phyloP scores from a whole-genome alignment of 2,329 filamentous ascomycete species.

The Trichophyton simii region DNA sequence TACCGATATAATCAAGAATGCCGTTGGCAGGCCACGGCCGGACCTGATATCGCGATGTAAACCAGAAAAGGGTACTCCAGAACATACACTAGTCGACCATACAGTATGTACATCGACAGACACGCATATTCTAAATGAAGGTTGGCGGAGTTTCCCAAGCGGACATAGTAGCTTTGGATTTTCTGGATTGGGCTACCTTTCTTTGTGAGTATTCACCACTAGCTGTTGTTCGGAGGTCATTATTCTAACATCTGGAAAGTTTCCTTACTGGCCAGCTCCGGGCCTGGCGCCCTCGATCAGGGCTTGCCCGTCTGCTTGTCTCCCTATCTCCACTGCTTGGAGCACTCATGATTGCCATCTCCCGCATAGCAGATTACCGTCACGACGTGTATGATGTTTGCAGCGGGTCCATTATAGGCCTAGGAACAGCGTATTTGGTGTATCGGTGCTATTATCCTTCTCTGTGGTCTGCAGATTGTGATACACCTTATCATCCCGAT shows the following conservation, averaged over 20 bases:
- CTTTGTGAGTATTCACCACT: slow-evolving; percentile 26
- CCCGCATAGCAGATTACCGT: slow-evolving; percentile 50
- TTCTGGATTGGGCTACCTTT: slow-evolving; percentile 47
- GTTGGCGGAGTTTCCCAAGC: slow-evolving; percentile 53
- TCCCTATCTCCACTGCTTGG: slow-evolving; percentile 44
- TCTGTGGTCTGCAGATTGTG: slow-evolving; percentile 8
- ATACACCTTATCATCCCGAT: slow-evolving; percentile 10
- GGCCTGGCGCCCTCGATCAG: slow-evolving; percentile 46
- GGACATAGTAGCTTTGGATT: slow-evolving; percentile 53
- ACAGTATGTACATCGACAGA: slow-evolving; percentile 38
- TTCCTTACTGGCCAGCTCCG: slow-evolving; percentile 45
- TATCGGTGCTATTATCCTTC: slow-evolving; percentile 50
- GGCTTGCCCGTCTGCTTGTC: slow-evolving; percentile 43
- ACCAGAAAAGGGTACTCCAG: slow-evolving; percentile 48
- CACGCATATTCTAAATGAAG: slow-evolving; percentile 48
- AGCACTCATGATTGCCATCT: slow-evolving; percentile 49
- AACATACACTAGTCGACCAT: slow-evolving; percentile 40
- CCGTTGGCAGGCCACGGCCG: slow-evolving; percentile 68
- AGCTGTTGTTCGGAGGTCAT: background rate
- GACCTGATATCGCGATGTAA: slow-evolving; percentile 83
- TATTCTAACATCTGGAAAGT: slow-evolving; percentile 17
- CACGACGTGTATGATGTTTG: slow-evolving; percentile 54
- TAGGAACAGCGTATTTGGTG: slow-evolving; percentile 44
- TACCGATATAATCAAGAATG: slow-evolving; percentile 84
- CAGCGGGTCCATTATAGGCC: slow-evolving; percentile 42